Base-by-base conservation (phyloP, 2,329 filamentous ascomycete species). In the Thielaviopsis cerberus region DNA sequence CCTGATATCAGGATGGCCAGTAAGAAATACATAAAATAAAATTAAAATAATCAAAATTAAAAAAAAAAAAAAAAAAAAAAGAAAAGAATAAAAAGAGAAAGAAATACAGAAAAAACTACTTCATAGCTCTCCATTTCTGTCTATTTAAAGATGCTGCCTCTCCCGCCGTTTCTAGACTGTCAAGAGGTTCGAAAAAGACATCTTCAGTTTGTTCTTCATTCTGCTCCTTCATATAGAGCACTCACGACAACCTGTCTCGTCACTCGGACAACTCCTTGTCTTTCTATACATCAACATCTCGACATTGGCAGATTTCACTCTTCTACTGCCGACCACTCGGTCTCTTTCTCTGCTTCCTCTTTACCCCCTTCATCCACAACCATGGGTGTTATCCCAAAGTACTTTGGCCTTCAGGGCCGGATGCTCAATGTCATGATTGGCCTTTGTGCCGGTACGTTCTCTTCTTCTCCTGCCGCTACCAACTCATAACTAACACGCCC, bases 391-490 rank as follows among this genome's bases (percentile, higher is more conserved):
- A 57, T 57, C 30, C 55, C 54, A 37, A 63, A 62, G 50, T 63
- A 62, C 53, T 63, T 61, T 37, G 62, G 62, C 57, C 59, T 58
- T 22, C 55, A 57, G 30, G 62, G 62, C 60, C 56, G 61, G 24
- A 34, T 41, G 30, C 60, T 63, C 24, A 63, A 63, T 51, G 27
- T 62, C 41, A 56, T 58, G 34, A 62, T 63, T 26, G 62, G 61
- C 54, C 60, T 61, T 15, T 60, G 62, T 24, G 62, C 60, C 50
- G 61, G 62, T 60, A 58, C 61, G 24, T 62, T 57, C n/a, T 58
- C 60, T 53, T 54, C 59, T 48, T 61, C 55, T 30, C 11, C 22
- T 23, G 27, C 15, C 11, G 24, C 4, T 48, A 22, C 22, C 2
- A 23, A 17, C 13, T 17, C 6, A 41, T 8, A 41, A 26, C 53